Percentiles rank a stretch among this genome's conserved stretches.
phyloP scores from a whole-genome alignment of 305 asterid species.

The Caryopteris hybrid region DNA sequence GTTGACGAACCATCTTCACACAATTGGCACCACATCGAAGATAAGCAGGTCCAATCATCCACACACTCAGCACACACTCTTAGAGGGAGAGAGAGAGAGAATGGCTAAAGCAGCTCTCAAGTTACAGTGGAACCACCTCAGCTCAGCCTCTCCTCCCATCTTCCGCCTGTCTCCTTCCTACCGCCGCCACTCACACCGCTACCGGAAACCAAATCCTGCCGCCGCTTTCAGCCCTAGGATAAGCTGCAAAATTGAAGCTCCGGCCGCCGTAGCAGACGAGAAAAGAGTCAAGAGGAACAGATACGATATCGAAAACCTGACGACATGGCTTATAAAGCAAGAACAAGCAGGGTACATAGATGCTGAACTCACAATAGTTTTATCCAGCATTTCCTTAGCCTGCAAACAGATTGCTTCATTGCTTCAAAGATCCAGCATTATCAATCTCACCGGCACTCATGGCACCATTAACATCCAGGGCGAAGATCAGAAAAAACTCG shows the following conservation, averaged over 20 bases:
- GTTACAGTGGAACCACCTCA: conserved; percentile 31
- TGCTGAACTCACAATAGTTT: conserved; percentile 70
- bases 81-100: neutral
- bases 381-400: conserved; percentile 79
- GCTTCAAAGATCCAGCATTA: conserved; percentile 66
- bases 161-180: conserved; percentile 32
- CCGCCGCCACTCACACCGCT: conserved; percentile 6
- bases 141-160: conserved; percentile 39
- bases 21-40: conserved; percentile 39
- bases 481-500: conserved; percentile 90
- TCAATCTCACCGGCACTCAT: conserved; percentile 81
- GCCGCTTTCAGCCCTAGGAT: conserved; percentile 16
- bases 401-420: conserved; percentile 80
- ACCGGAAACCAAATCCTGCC: conserved; percentile 5
- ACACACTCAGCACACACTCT: neutral
- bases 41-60: conserved; percentile 33
- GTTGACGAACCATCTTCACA: conserved; percentile 33
- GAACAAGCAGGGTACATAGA: conserved; percentile 69
- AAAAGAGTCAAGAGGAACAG: conserved; percentile 31
- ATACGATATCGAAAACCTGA: conserved; percentile 55
- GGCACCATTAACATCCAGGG: conserved; percentile 82
- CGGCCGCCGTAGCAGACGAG: conserved; percentile 20
- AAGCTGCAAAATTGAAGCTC: conserved; percentile 40
- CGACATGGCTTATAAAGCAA: conserved; percentile 73
- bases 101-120: conserved; percentile 57